A percentile compares a stretch with the other conserved stretches of the same genome.
Conservation (phyloP, 2,329 filamentous ascomycete species). For the Capronia americana region DNA sequence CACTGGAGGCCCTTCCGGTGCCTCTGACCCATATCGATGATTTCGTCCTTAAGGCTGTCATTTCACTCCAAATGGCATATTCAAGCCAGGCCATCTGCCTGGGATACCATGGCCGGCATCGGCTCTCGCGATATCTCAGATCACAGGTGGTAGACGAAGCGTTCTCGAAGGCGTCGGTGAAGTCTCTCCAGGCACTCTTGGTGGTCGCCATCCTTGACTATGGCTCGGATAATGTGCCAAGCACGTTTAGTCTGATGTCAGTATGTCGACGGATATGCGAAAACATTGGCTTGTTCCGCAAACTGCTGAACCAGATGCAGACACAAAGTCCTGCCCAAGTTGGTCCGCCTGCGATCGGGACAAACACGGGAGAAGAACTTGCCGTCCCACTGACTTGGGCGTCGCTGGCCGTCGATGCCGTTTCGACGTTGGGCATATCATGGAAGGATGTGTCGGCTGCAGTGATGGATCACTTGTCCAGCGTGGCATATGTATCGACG, state of each 20-base stretch:
- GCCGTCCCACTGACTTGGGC: constrained; percentile 37
- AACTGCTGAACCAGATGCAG: constrained; percentile 37
- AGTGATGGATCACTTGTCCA: constrained; percentile 38
- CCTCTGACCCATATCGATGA: constrained; percentile 37
- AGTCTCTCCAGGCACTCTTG: constrained; percentile 38
- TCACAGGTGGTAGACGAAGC: constrained; percentile 38
- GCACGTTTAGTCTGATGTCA: constrained; percentile 38
- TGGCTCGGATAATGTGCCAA: constrained; percentile 38
- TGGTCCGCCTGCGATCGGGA: constrained; percentile 34
- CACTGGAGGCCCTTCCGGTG: constrained; percentile 29
- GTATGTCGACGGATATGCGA: constrained; percentile 39
- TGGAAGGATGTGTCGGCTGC: constrained; percentile 39
- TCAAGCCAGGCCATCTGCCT: constrained; percentile 39
- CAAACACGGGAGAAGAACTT: constrained; percentile 35
- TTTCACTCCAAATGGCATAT: constrained; percentile 36
- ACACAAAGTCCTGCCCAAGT: constrained; percentile 36
- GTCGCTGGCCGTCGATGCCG: constrained; percentile 34
- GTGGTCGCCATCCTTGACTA: constrained; percentile 39
- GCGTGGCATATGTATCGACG: constrained; percentile 37
- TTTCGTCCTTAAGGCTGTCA: constrained; percentile 38
- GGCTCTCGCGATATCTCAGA: constrained; percentile 36
- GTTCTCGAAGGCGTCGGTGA: constrained; percentile 35
- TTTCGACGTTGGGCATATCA: constrained; percentile 36
- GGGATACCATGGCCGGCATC: constrained; percentile 37
- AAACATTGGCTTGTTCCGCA: constrained; percentile 38